A percentile compares a stretch with the other conserved stretches of the same genome.
Conservation (phyloP, 495 filamentous ascomycete species). For the Usnea hakonensis region DNA sequence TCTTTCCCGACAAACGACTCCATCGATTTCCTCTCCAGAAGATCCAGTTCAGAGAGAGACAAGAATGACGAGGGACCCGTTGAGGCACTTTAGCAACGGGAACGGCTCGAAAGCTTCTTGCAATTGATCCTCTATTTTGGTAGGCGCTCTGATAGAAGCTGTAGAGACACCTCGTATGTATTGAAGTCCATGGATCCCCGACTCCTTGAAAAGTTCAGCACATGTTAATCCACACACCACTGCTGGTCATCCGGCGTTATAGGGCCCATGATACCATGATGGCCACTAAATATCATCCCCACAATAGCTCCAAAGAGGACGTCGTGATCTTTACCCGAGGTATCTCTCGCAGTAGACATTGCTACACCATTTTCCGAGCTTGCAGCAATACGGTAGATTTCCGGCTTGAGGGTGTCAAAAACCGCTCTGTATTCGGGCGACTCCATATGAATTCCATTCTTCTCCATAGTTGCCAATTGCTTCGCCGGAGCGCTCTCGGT, state of each 20-base stretch:
- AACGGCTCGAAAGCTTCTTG: no score
- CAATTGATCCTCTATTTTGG: no score
- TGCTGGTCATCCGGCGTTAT: background rate
- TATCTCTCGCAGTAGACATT: conserved; percentile 1
- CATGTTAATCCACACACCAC: conserved; percentile 5
- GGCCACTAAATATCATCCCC: background rate
- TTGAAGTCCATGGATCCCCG: no score
- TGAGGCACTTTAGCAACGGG: no score
- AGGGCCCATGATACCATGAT: background rate
- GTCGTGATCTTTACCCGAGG: background rate
- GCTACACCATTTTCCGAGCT: background rate
- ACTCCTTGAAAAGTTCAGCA: background rate
- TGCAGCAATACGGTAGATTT: conserved; percentile 3
- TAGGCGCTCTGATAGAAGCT: no score
- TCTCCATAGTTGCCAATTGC: background rate
- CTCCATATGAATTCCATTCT: background rate
- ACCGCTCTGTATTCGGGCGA: background rate
- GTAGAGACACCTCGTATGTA: no score
- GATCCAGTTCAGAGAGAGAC: no score
- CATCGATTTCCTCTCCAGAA: no score
- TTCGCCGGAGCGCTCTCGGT: background rate
- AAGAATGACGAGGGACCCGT: no score
- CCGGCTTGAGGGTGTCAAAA: background rate
- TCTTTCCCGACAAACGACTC: no score
- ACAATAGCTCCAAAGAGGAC: background rate